Base-by-base conservation (phyloP, 805 yeast species). In the Metschnikowia aberdeeniae region DNA sequence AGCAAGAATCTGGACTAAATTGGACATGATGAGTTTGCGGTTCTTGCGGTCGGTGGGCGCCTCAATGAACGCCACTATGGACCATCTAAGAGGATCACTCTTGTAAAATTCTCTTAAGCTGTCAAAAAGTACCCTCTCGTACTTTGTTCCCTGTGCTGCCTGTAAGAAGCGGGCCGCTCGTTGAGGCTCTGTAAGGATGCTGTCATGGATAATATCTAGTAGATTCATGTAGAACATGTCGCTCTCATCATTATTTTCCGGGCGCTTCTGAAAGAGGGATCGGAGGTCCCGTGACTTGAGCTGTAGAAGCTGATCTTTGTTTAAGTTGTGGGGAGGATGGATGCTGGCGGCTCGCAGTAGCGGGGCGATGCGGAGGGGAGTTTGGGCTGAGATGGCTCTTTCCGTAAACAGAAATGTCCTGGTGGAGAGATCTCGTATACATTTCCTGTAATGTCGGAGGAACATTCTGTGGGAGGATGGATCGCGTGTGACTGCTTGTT, bases 291-390 rank as follows among this genome's bases (percentile, higher is more conserved):
- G 14, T 7, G 43, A 45, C 6, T 50, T 46, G 27, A 71, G 58
- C 2, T 30, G 28, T n/a, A 58, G 29, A 1, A 70, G 43, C 36
- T 67, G 62, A 1, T 51, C 53, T 35, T 61, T 60, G 12, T 53
- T 32, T 61, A 66, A 59, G 12, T 53, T 42, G 42, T 56, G 62
- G 30, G 70, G 57, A 3, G 76, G 74, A 38, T 70, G 68, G 5
- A 69, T 68, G 45, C 55, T 58, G 5, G 60, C 48, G 36, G 61
- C 59, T 17, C 35, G 31, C 5, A 60, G 58, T 17, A 61, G 34
- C 6, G 27, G 32, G 29, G 46, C 42, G 47, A 34, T 46, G 28
- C 27, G 30, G 20, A 45, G 38, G 4, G 34, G 41, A 6, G 39
- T 35, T 29, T 35, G 35, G n/a, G 26, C 26, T 10, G 46, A 31